These are phyloP conservation scores for Sporothrix phasma DNA, from an alignment of 2,329 filamentous ascomycete species.

Conservation along the genomic window DNA sequence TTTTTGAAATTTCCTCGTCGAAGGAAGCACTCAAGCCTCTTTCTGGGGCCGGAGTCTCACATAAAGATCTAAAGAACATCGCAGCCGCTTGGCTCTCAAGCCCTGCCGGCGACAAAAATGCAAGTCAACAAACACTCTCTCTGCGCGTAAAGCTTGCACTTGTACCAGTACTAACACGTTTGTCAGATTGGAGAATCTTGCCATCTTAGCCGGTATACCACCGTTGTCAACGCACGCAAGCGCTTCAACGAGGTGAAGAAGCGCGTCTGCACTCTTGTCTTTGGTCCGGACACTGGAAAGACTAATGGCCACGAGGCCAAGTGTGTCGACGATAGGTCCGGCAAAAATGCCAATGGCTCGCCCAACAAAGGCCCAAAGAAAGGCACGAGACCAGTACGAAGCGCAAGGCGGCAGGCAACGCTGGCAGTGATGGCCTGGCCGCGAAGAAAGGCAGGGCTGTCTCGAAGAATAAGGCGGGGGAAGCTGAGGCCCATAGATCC, in stretches of 20 bases:
- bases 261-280: constrained; percentile 28
- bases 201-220: constrained; percentile 16
- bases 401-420: not conserved
- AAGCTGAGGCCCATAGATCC: not conserved
- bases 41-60: not conserved
- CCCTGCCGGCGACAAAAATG: not conserved
- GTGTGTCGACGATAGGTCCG: not conserved
- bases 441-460: not conserved
- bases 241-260: constrained; percentile 52
- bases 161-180: not conserved
- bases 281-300: not conserved
- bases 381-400: not conserved
- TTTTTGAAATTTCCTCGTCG: not conserved
- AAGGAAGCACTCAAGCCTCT: constrained; percentile 6
- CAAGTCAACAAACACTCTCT: no score
- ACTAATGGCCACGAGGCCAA: not conserved
- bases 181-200: constrained; percentile 17
- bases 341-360: not conserved
- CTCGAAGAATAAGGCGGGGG: not conserved
- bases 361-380: not conserved
- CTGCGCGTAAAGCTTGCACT: no score
- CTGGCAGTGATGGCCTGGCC: not conserved
- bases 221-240: constrained; percentile 26
- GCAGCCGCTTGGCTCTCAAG: constrained; percentile 15
- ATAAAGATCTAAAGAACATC: constrained; percentile 13